Evolutionary conservation across 441 rosid genomes (phyloP), one percentile per base, ranked within the genome.

Genomic region (Corymbia citriodora): DNA sequence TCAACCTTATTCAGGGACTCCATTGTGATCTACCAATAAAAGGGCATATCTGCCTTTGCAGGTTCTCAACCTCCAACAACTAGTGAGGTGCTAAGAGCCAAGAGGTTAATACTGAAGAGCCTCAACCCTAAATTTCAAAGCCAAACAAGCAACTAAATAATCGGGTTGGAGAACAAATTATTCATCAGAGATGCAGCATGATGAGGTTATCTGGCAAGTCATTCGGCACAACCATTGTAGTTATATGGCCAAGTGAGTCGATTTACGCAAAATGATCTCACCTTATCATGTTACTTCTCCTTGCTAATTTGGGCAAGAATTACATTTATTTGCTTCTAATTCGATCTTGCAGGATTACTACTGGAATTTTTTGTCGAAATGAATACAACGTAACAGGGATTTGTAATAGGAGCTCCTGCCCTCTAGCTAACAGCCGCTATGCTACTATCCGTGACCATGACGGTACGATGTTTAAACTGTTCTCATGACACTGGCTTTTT

Each of bases 161-260:
- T 10, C 0, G 2, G 79, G 82, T 72, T 72, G 82, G 82, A 72
- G 48, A 72, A 72, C 49, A 10, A 72, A 72, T 72, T 72, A 72
- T 72, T 11, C 12, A 0, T 36, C 49, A 72, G 27, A 10, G 82
- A 94, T 95, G 96, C 96, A 95, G 94, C 95, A 94, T 86, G 99
- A 96, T 88, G 98, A 97, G 94, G 97, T 97, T 61, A 98, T 97
- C 93, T 98, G 99, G 99, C 99, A 98, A 89, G 98, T 96, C 72
- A 97, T 96, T 93, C 94, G 97, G 91, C 99, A 98, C 96, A 96
- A 93, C 25, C 99, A 97, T 93, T 98, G 99, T 94, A 97, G 99
- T 92, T 97, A 94, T 92, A 96, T 97, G 99, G 94, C 99, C 94
- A 96, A 97, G 99, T 98, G 92, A 91, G 90, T 87, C 1, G 14